Base-by-base conservation (phyloP, 208 protist genomes). In the Crithidia expoeki region DNA sequence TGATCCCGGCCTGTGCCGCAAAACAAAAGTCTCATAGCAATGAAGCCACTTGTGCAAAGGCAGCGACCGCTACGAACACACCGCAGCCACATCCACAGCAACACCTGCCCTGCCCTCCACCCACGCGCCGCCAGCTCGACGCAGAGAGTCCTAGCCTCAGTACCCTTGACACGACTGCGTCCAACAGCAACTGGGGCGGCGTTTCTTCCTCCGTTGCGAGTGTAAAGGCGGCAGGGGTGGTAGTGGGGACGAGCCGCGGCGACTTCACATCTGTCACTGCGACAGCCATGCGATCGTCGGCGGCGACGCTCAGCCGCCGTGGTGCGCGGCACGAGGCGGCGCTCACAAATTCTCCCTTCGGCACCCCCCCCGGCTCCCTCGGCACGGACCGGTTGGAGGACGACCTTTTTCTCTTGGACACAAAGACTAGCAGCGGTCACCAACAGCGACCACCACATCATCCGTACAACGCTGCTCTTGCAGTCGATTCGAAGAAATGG, bases 391-490 rank as follows among this genome's bases (percentile, higher is more conserved):
- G n/a, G 2, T 1, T 21, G 16, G 57, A 51, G 27, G 57, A 51
- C 16, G 57, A 63, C 3, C 17, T 36, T 1, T 21, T 10, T 16
- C 17, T 27, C 1, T 23, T 17, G 57, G 38, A 50, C 21, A 47
- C n/a, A 4, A 47, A 57, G 2, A 34, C 23, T n/a, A 38, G 7
- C 30, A 25, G 21, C 28, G 51, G 9, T 16, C 36, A 40, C 36
- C 36, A 40, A 5, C 12, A 9, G 14, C 42, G n/a, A 47, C 42
- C 42, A 9, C 16, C 5, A 4, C 42, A 47, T 3, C 61, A 67
- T 16, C 61, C 61, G n/a, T 67, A 67, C 61, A 67, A 67, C 49
- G 33, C 61, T 23, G 34, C 47, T 10, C 14, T 44, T 21, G 16
- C 61, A 9, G 47, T 34, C 2, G 61, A 30, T 25, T 1, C 49